These are phyloP conservation scores for Withania somnifera DNA, from an alignment of 305 asterid genomes.

Conservation along the genomic window DNA sequence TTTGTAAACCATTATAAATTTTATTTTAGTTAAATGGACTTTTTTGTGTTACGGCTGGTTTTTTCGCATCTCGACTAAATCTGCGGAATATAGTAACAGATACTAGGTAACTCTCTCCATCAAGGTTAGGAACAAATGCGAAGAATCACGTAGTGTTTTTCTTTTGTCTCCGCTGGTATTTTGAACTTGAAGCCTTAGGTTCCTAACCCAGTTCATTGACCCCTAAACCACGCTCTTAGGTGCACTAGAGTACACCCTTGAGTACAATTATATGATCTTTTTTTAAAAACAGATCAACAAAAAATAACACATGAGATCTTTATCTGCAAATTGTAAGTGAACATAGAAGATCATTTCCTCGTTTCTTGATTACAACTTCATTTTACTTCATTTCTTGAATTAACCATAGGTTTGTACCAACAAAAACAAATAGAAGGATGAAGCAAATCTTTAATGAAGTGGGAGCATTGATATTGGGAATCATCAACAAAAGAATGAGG, in stretches of 20 bases:
- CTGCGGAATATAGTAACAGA: no score
- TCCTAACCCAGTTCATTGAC: no score
- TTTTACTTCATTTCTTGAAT: not conserved
- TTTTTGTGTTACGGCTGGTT: no score
- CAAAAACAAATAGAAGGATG: slow-evolving; percentile 31
- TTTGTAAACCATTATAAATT: not conserved
- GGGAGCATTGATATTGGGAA: slow-evolving; percentile 8
- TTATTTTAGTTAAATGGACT: no score
- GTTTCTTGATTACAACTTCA: not conserved
- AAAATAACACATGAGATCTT: not conserved
- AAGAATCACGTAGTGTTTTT: no score
- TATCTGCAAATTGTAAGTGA: not conserved
- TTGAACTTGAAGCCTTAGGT: no score
- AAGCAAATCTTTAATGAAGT: slow-evolving; percentile 25
- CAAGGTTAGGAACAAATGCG: no score
- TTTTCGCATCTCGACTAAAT: no score
- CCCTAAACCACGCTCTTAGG: no score
- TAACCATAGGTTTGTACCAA: slow-evolving; percentile 28
- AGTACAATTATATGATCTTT: not conserved
- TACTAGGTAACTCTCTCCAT: no score
- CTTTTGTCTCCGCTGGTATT: no score
- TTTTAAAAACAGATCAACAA: not conserved
- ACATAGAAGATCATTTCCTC: not conserved
- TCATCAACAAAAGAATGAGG: slow-evolving; percentile 21
- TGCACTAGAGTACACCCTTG: no score